A percentile compares a stretch with the other conserved stretches of the same genome.
Conservation (phyloP, 2,329 filamentous ascomycete species). For the Tolypocladium sp. region DNA sequence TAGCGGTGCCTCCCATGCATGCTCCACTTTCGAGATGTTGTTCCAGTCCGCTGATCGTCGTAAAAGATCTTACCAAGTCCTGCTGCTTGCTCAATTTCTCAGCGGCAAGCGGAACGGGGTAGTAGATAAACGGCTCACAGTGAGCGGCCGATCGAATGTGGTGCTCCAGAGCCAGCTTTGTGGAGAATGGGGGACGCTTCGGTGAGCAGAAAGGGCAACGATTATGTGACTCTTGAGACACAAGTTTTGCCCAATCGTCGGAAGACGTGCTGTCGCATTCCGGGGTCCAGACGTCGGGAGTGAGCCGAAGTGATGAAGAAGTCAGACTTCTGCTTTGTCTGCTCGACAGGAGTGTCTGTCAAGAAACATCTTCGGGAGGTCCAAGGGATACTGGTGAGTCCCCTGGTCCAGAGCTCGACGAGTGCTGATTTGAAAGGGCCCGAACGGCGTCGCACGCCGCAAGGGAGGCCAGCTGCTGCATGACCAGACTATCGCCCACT, state of each 20-base stretch:
- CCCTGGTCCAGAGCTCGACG: no score
- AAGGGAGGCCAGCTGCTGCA: no score
- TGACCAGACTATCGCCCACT: no score
- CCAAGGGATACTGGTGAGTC: no score
- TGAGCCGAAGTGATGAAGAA: no score
- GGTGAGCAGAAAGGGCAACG: not conserved
- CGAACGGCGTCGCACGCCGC: no score
- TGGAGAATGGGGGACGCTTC: not conserved
- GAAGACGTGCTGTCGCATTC: not conserved
- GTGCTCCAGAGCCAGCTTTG: not conserved
- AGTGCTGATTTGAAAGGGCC: no score
- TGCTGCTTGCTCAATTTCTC: not conserved
- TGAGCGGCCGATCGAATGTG: not conserved
- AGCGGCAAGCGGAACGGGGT: not conserved
- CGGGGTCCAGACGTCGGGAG: no score
- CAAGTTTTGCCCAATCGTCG: not conserved
- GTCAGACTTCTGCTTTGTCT: no score
- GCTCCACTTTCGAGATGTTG: slow-evolving; percentile 8
- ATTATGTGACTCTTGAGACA: not conserved
- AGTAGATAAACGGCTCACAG: not conserved
- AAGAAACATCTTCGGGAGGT: no score
- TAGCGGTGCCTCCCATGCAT: slow-evolving; percentile 1
- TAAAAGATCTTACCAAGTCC: slow-evolving; percentile 1
- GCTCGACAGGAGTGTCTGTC: no score
- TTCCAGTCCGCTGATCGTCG: slow-evolving; percentile 5